phyloP scores from a whole-genome alignment of 2,329 filamentous ascomycete species.

The Cercospora nicotianae region DNA sequence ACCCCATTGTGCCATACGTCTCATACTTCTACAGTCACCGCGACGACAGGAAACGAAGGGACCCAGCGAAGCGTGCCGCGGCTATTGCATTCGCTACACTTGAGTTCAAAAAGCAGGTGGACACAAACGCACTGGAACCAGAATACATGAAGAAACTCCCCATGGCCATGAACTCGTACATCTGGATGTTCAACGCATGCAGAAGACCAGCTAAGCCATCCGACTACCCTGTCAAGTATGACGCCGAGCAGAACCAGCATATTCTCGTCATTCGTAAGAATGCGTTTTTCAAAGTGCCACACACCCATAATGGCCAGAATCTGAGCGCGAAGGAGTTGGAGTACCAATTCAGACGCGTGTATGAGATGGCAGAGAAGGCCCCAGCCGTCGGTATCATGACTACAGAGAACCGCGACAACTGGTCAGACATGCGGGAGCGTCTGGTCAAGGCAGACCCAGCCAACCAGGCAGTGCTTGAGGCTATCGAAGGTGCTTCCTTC shows the following conservation, averaged over 20 bases:
- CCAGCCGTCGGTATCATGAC: slow-evolving; percentile 82
- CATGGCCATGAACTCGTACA: slow-evolving; percentile 96
- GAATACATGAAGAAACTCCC: slow-evolving; percentile 99
- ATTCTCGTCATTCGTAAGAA: slow-evolving; percentile 92
- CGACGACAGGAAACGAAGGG: slow-evolving; percentile 82
- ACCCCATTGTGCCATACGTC: slow-evolving; percentile 95
- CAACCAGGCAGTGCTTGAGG: slow-evolving; percentile 75
- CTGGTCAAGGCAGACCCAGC: slow-evolving; percentile 73
- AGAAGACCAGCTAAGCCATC: slow-evolving; percentile 79
- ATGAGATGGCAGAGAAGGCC: slow-evolving; percentile 70
- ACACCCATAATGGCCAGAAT: slow-evolving; percentile 78
- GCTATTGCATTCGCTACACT: slow-evolving; percentile 82
- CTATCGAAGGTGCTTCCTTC: slow-evolving; percentile 87
- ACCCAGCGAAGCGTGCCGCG: slow-evolving; percentile 89
- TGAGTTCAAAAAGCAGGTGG: slow-evolving; percentile 93
- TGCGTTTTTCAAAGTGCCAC: slow-evolving; percentile 89
- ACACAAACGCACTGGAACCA: slow-evolving; percentile 78
- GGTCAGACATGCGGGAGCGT: slow-evolving; percentile 75
- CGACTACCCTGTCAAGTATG: slow-evolving; percentile 82
- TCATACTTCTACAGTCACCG: slow-evolving; percentile 99
- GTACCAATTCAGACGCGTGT: slow-evolving; percentile 81
- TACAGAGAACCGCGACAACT: slow-evolving; percentile 88
- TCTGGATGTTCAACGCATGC: slow-evolving; percentile 98
- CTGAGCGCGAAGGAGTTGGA: slow-evolving; percentile 89
- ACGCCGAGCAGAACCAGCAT: slow-evolving; percentile 74